Evolutionary conservation across 164 flowering plant species (phyloP), one percentile per base, ranked within the genome.

Genomic region (Magnolia officinalis): DNA sequence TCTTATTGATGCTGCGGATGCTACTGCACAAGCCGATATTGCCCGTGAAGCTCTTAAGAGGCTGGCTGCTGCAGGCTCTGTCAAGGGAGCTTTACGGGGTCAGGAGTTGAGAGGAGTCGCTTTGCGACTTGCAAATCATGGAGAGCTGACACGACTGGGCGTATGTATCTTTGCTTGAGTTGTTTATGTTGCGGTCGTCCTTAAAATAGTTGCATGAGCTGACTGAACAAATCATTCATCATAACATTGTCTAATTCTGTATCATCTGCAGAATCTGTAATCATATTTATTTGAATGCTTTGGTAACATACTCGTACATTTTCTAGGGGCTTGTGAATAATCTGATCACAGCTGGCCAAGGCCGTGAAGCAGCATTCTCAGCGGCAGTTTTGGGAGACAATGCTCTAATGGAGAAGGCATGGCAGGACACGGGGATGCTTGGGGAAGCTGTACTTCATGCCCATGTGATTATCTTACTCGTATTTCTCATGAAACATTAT

Each of bases 361-460:
- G 99, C 52, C 95, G 97, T 50, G 98, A 96, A 86, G 97, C 99
- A 14, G 98, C 99, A 82, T 96, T 96, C 85, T 79, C 98, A 49
- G 98, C 96, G 78, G 93, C 98, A 63, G 89, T 96, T 77, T 86
- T 96, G 86, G 99, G 98, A 66, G 99, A 96, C 82, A 94, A 92
- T 85, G 87, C 95, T 65, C 88, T 94, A n/a, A 94, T 96, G 99
- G 99, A 96, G 85, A 96, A 90, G 81, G 95, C 99, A 77, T 95
- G 99, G 98, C 98, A 93, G 82, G 99, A 95, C 21, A 95, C 99
- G 2, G 97, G 99, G 72, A 95, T 95, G 99, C 90, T 93, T 79
- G 93, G 94, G 5, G 98, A 95, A 80, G 96, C 99, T 79, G 98
- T 93, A 24, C 92, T 95, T 66, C 99, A 95, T 87, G 90, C 99